Conservation (phyloP, 2,329 filamentous ascomycete species). For the Emmonsiellopsis sp. region DNA sequence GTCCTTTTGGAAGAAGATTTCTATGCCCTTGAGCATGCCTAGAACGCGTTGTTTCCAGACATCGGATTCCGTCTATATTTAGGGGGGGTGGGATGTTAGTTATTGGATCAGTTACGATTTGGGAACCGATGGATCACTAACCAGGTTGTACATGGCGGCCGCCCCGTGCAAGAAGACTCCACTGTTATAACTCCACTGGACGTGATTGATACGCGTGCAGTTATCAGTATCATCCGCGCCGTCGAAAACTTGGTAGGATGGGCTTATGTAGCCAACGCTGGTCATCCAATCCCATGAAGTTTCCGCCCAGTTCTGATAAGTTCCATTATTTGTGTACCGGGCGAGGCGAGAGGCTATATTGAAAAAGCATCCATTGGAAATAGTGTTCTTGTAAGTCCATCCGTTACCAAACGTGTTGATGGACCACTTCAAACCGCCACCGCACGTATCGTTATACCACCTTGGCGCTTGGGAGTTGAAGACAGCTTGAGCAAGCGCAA, state of each 20-base stretch:
- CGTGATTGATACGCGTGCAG: constrained; percentile 43
- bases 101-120: not conserved
- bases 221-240: constrained; percentile 45
- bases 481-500: constrained; percentile 67
- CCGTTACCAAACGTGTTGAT: constrained; percentile 71
- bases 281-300: constrained; percentile 52
- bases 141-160: constrained; percentile 48
- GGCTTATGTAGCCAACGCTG: constrained; percentile 42
- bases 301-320: constrained; percentile 68
- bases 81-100: not conserved
- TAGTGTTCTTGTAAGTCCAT: constrained; percentile 50
- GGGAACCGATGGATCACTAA: constrained; percentile 17
- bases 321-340: constrained; percentile 68
- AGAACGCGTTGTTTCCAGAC: constrained; percentile 46
- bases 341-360: constrained; percentile 59
- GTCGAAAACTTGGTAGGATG: constrained; percentile 46
- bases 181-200: constrained; percentile 51
- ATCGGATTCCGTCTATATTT: constrained; percentile 26
- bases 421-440: constrained; percentile 76
- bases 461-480: constrained; percentile 68
- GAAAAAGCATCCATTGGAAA: constrained; percentile 51
- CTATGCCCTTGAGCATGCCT: constrained; percentile 46
- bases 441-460: constrained; percentile 60
- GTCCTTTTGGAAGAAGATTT: constrained; percentile 45
- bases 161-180: constrained; percentile 48